Conservation (phyloP, 2,329 filamentous ascomycete species). For the Clonostachys byssicola region DNA sequence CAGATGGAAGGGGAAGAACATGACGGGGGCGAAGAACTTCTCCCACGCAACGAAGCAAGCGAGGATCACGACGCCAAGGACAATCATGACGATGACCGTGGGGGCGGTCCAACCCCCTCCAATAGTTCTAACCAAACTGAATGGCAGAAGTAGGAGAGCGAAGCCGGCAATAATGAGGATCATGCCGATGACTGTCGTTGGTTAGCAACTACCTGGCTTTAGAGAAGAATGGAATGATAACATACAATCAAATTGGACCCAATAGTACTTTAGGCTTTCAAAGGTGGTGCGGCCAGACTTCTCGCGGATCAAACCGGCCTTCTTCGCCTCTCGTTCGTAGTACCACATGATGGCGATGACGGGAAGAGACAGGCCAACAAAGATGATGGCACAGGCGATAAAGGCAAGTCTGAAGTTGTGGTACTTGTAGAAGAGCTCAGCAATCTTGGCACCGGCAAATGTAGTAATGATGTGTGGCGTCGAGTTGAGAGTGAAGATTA, state of each 20-base stretch:
- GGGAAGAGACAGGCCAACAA: slow-evolving; percentile 52
- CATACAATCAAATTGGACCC: slow-evolving; percentile 48
- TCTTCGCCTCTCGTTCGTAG: slow-evolving; percentile 55
- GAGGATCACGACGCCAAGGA: slow-evolving; percentile 56
- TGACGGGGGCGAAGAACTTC: slow-evolving; percentile 48
- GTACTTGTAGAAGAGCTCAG: slow-evolving; percentile 24
- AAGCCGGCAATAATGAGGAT: slow-evolving; percentile 53
- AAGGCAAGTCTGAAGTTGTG: neutral
- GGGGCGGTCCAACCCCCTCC: slow-evolving; percentile 44
- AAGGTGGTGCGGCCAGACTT: slow-evolving; percentile 14
- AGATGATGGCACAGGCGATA: slow-evolving; percentile 50
- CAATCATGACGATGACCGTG: slow-evolving; percentile 55
- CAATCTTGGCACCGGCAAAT: slow-evolving; percentile 36
- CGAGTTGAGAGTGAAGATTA: slow-evolving; percentile 33
- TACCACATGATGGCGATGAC: slow-evolving; percentile 48
- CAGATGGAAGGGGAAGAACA: slow-evolving; percentile 50
- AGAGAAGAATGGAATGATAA: too few species aligned
- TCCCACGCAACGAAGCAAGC: slow-evolving; percentile 52
- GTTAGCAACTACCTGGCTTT: too few species aligned
- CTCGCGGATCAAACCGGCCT: slow-evolving; percentile 38
- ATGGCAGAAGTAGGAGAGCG: slow-evolving; percentile 59
- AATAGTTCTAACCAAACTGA: slow-evolving; percentile 47
- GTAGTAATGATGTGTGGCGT: slow-evolving; percentile 37
- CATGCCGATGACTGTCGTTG: slow-evolving; percentile 37
- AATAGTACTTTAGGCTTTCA: slow-evolving; percentile 42